Percentiles rank a stretch among this genome's conserved stretches.
These are phyloP conservation scores for Penicillium steckii DNA, from an alignment of 495 filamentous ascomycete species.

Conservation along the genomic window DNA sequence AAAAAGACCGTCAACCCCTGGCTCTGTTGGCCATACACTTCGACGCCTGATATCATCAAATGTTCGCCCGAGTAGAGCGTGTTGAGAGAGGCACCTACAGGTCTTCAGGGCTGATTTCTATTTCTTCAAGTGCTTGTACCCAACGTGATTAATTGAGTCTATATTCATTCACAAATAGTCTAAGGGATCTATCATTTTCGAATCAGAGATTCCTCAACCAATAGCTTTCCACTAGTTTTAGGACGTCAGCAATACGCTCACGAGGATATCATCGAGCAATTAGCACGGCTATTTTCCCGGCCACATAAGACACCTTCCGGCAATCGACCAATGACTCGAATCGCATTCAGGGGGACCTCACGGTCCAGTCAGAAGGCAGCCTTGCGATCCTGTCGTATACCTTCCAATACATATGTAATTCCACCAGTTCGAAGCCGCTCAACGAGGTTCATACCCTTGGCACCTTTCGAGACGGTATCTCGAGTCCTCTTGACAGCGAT, in stretches of 20 bases:
- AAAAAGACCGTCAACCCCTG: too few species aligned
- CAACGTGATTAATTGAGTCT: too few species aligned
- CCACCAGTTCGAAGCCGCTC: not conserved
- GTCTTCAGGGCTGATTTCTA: too few species aligned
- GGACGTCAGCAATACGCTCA: not conserved
- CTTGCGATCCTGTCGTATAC: not conserved
- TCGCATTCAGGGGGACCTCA: not conserved
- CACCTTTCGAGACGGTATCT: not conserved
- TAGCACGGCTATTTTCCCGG: not conserved
- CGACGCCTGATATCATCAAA: too few species aligned
- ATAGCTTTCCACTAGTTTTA: not conserved
- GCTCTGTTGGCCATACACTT: too few species aligned
- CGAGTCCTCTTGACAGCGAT: not conserved
- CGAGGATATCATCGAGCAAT: not conserved
- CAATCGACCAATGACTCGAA: not conserved
- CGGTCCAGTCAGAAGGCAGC: not conserved
- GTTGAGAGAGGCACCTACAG: too few species aligned
- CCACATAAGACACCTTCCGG: not conserved
- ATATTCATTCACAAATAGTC: too few species aligned
- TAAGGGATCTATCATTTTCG: too few species aligned
- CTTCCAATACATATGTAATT: not conserved
- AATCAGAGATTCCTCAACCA: not conserved
- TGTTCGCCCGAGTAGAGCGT: too few species aligned
- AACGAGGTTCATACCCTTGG: not conserved
- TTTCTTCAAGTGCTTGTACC: too few species aligned